Evolutionary conservation across 2,329 filamentous ascomycete genomes (phyloP).

Genomic region (Coniochaeta pulveracea): DNA sequence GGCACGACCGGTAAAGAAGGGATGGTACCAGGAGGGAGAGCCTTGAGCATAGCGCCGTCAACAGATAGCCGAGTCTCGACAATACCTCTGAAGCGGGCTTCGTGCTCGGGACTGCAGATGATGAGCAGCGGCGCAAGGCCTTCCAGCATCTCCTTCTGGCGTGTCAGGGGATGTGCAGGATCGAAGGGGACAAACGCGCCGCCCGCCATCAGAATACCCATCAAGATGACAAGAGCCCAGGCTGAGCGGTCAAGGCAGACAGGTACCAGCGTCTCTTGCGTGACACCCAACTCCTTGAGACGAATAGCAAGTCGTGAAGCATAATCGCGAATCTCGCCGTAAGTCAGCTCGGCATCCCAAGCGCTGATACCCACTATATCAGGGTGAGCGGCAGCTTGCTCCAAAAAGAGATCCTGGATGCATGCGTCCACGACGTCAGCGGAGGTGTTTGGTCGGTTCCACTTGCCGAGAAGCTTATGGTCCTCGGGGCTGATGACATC

Average conservation of each 20-base stretch:
- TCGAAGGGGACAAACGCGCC: conserved; percentile 18
- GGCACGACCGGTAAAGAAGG: not conserved
- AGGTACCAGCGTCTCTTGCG: conserved; percentile 11
- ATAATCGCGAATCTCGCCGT: conserved; percentile 10
- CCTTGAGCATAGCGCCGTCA: not conserved
- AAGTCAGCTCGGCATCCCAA: conserved; percentile 15
- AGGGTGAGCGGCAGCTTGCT: not conserved
- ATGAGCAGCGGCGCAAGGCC: conserved; percentile 7
- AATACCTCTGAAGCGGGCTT: conserved; percentile 7
- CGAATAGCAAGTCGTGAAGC: conserved; percentile 10
- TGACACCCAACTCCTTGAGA: conserved; percentile 11
- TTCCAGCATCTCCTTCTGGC: conserved; percentile 8
- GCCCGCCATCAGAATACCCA: conserved; percentile 16
- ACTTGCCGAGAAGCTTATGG: conserved; percentile 8
- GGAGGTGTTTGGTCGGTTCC: conserved; percentile 8
- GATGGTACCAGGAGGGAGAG: not conserved
- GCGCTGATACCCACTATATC: conserved; percentile 8
- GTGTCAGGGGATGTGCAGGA: conserved; percentile 11
- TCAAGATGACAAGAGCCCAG: conserved; percentile 12
- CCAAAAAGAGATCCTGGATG: conserved; percentile 4
- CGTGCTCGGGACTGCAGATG: conserved; percentile 11
- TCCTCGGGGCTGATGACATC: conserved; percentile 11
- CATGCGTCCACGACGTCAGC: conserved; percentile 3
- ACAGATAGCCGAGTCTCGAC: conserved; percentile 5
- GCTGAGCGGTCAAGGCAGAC: conserved; percentile 15